Evolutionary conservation across 257 asterid genomes (phyloP).

Genomic region (Solanum gandarillasii): DNA sequence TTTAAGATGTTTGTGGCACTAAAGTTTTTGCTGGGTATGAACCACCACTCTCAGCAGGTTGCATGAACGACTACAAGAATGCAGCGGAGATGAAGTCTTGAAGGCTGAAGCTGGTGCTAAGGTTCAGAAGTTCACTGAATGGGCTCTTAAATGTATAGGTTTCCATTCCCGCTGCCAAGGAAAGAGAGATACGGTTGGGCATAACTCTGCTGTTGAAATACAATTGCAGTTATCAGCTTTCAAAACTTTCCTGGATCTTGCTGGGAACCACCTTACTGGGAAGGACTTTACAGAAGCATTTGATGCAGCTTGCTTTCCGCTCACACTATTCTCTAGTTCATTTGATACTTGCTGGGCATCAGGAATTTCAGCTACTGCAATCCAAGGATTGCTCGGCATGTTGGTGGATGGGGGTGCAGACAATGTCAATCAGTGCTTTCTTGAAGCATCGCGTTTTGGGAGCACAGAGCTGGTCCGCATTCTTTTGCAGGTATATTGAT

Average conservation of each 20-base stretch:
- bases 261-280: slow-evolving; percentile 84
- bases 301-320: slow-evolving; percentile 99
- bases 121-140: slow-evolving; percentile 94
- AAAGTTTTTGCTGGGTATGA: slow-evolving; percentile 5
- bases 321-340: slow-evolving; percentile 90
- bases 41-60: slow-evolving; percentile 39
- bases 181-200: slow-evolving; percentile 62
- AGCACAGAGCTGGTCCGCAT: slow-evolving; percentile 99
- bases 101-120: slow-evolving; percentile 98
- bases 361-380: slow-evolving; percentile 84
- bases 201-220: slow-evolving; percentile 60
- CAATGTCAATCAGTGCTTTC: slow-evolving; percentile 94
- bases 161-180: slow-evolving; percentile 97
- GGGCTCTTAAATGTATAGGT: slow-evolving; percentile 99
- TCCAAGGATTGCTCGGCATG: slow-evolving; percentile 89
- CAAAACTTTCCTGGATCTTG: slow-evolving; percentile 87
- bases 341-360: slow-evolving; percentile 98
- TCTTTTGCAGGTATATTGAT: slow-evolving; percentile 62
- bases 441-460: slow-evolving; percentile 98
- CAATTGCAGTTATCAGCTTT: slow-evolving; percentile 88
- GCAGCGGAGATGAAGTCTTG: slow-evolving; percentile 92
- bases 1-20: not conserved
- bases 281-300: slow-evolving; percentile 98
- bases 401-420: slow-evolving; percentile 99
- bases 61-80: slow-evolving; percentile 91